A percentile compares a stretch with the other conserved stretches of the same genome.
Conservation (phyloP, 192 early-diverging fungal genomes). For the Paraglomus brasilianum region DNA sequence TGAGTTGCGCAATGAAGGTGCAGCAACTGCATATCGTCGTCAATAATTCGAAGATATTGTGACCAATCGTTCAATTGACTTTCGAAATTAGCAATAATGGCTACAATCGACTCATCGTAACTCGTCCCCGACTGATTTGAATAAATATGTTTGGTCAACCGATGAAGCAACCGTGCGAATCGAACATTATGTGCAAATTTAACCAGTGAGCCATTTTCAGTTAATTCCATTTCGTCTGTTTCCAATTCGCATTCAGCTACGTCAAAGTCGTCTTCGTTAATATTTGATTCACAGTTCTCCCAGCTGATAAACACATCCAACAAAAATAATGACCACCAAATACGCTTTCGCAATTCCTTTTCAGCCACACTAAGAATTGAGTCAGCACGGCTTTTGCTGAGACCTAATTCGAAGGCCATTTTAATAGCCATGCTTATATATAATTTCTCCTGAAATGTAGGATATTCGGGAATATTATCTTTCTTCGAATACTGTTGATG, state of each 20-base stretch:
- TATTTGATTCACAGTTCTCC: constrained; percentile 21
- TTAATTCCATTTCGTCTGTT: constrained; percentile 18
- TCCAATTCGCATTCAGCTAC: constrained; percentile 15
- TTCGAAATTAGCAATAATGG: background rate
- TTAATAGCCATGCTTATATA: constrained; percentile 26
- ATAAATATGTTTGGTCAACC: constrained; percentile 18
- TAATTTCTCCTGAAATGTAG: constrained; percentile 19
- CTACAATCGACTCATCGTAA: background rate
- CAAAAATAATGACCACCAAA: constrained; percentile 33
- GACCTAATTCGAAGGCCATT: constrained; percentile 28
- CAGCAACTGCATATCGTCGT: constrained; percentile 3
- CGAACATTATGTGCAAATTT: constrained; percentile 23
- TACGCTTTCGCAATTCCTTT: constrained; percentile 22
- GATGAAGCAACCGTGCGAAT: constrained; percentile 18
- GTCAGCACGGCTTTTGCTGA: constrained; percentile 29
- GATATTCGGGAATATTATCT: background rate
- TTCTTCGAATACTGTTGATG: background rate
- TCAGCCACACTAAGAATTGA: background rate
- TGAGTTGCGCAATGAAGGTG: background rate
- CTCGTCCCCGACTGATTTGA: background rate
- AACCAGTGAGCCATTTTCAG: background rate
- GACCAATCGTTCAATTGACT: constrained; percentile 17
- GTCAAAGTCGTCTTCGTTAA: constrained; percentile 24
- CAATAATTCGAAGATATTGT: background rate
- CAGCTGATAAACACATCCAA: constrained; percentile 29